A percentile compares a stretch with the other conserved stretches of the same genome.
These are phyloP conservation scores for Zancudomyces culisetae DNA, from an alignment of 371 early-diverging fungal species.

Conservation along the genomic window DNA sequence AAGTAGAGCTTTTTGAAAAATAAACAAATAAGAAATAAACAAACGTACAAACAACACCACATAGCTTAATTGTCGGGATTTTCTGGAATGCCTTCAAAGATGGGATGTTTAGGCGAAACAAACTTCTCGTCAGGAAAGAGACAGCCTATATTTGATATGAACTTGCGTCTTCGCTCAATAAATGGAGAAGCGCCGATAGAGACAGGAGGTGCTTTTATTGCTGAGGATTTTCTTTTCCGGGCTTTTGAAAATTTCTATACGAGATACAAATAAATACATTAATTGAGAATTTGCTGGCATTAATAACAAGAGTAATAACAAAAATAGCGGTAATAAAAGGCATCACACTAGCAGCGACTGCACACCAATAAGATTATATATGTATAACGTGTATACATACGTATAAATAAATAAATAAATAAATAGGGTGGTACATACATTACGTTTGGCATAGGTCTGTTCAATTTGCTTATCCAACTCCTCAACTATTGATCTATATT, in stretches of 20 bases:
- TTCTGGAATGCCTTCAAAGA: constrained; percentile 26
- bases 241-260: constrained; percentile 45
- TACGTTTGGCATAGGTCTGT: constrained; percentile 56
- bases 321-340: no score
- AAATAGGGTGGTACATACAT: not conserved
- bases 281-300: no score
- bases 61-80: constrained; percentile 7
- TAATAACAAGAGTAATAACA: not conserved
- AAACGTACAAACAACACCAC: not conserved
- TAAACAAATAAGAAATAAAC: not conserved
- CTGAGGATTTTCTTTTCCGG: constrained; percentile 43
- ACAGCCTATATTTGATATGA: constrained; percentile 36
- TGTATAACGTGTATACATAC: not conserved
- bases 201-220: constrained; percentile 27
- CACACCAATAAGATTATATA: no score
- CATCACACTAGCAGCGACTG: no score
- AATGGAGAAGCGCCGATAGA: constrained; percentile 27
- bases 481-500: constrained; percentile 69
- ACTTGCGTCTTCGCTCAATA: constrained; percentile 28
- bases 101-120: constrained; percentile 38
- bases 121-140: constrained; percentile 50
- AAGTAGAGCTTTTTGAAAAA: no score
- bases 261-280: no score
- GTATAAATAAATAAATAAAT: not conserved
- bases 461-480: constrained; percentile 71